phyloP scores from a whole-genome alignment of 2,329 filamentous ascomycete genomes.

The Aspergillus sp. region DNA sequence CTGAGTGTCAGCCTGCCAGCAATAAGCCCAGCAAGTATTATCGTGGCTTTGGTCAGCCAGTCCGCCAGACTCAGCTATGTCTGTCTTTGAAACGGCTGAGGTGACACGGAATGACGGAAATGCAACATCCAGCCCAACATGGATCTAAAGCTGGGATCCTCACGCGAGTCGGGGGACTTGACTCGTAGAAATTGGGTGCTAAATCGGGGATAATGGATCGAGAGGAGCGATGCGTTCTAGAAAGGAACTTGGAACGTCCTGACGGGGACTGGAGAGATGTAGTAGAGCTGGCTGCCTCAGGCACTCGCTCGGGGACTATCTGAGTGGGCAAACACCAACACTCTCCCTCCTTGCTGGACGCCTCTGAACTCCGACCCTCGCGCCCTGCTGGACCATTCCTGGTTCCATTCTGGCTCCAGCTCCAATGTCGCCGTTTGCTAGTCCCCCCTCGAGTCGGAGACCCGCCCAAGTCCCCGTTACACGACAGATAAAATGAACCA shows the following conservation, averaged over 20 bases:
- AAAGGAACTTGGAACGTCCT: too few relatives aligned
- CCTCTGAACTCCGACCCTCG: not conserved
- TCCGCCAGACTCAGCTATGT: not conserved
- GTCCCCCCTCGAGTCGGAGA: not conserved
- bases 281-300: not conserved
- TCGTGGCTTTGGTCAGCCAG: not conserved
- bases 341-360: not conserved
- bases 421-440: not conserved
- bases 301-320: not conserved
- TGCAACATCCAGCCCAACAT: not conserved
- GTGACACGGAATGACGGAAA: not conserved
- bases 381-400: not conserved
- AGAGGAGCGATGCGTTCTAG: not conserved
- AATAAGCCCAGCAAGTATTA: not conserved
- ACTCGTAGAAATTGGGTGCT: not conserved
- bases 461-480: constrained; percentile 4
- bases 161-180: not conserved
- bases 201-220: not conserved
- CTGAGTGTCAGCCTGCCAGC: not conserved
- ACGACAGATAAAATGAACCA: constrained; percentile 5
- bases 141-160: not conserved
- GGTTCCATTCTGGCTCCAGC: not conserved
- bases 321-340: not conserved
- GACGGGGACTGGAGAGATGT: not conserved
- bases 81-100: not conserved